Conservation (phyloP, 2,329 filamentous ascomycete genomes). For the Akanthomyces muscarius region DNA sequence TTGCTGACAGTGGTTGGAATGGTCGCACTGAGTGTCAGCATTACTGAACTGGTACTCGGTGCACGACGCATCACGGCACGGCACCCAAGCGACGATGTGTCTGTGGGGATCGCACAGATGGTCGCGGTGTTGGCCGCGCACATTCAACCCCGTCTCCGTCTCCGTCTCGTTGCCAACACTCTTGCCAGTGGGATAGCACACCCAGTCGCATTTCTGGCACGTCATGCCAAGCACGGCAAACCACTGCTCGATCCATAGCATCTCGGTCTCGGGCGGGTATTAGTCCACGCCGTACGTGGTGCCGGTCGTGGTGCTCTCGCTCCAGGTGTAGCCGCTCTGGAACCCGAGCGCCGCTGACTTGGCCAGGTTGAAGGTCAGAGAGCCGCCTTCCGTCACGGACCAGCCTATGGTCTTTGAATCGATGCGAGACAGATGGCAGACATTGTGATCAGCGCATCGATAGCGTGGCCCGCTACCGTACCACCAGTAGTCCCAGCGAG, state of each 20-base stretch:
- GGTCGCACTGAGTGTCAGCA: background rate
- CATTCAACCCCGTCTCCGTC: background rate
- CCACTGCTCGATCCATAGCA: conserved; percentile 4
- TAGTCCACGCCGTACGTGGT: background rate
- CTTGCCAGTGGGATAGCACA: background rate
- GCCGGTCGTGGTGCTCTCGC: conserved; percentile 4
- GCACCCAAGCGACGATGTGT: background rate
- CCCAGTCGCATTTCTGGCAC: background rate
- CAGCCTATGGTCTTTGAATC: background rate
- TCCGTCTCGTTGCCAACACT: background rate
- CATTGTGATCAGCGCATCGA: background rate
- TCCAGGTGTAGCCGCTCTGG: conserved; percentile 3
- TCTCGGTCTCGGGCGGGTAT: background rate
- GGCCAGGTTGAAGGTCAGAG: background rate
- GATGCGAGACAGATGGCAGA: background rate
- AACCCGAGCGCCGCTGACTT: background rate
- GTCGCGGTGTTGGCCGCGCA: background rate
- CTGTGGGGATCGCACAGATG: background rate
- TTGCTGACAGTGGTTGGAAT: background rate
- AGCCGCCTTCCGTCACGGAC: background rate
- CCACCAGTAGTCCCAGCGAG: conserved; percentile 4
- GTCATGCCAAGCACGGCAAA: conserved; percentile 1
- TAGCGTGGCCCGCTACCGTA: background rate
- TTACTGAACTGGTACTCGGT: background rate
- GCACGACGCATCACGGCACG: background rate